These are phyloP conservation scores for Suillus plorans DNA, from an alignment of 768 basidiomycete species.

Conservation along the genomic window DNA sequence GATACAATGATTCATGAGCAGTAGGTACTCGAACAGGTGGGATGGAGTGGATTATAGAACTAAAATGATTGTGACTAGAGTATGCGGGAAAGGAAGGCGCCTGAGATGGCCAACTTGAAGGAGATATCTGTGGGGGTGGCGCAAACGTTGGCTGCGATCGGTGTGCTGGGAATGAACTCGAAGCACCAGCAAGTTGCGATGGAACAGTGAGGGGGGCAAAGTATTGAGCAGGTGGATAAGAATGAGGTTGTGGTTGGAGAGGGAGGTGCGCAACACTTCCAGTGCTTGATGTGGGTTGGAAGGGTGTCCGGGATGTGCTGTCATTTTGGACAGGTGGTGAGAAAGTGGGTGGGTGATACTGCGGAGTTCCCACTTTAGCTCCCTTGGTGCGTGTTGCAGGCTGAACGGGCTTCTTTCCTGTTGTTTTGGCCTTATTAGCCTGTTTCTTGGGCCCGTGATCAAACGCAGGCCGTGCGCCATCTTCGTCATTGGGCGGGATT, in stretches of 20 bases:
- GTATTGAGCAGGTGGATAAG: not conserved
- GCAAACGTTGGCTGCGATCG: not conserved
- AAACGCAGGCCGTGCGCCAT: not conserved
- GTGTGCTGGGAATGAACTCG: not conserved
- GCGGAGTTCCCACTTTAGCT: not conserved
- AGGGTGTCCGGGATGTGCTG: not conserved
- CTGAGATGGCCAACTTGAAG: not conserved
- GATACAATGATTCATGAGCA: not conserved
- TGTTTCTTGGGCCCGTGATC: not conserved
- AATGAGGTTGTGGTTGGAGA: not conserved
- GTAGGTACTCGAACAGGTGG: not conserved
- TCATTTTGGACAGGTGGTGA: not conserved
- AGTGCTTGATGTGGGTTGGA: not conserved
- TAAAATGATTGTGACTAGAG: not conserved
- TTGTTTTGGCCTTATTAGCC: not conserved
- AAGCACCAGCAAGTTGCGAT: not conserved
- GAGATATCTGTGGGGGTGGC: not conserved
- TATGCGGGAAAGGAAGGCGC: not conserved
- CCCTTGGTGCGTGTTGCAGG: not conserved
- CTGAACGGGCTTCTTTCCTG: not conserved
- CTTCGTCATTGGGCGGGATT: not conserved
- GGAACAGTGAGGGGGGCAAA: not conserved
- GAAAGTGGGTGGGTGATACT: not conserved
- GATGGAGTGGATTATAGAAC: not conserved
- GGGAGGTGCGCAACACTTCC: not conserved